Percentiles rank a stretch among this genome's conserved stretches.
Evolutionary conservation across 495 filamentous ascomycete species (phyloP).

Genomic region (Delitschia confertaspora): DNA sequence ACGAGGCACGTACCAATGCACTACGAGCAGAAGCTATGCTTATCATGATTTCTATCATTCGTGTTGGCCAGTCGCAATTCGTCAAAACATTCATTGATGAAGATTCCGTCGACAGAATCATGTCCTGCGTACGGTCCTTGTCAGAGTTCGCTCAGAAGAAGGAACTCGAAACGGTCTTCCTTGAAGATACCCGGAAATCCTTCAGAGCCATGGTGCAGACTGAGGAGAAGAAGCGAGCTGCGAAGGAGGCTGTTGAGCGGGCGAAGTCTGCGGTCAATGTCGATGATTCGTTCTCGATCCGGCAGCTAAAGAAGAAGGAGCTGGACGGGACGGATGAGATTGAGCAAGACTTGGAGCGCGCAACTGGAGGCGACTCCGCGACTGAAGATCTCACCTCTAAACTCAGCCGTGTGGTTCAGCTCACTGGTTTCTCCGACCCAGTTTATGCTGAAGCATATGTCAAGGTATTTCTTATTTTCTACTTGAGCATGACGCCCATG

Average conservation of each 20-base stretch:
- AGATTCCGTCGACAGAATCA: constrained; percentile 93
- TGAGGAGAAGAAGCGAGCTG: constrained; percentile 92
- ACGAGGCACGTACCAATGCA: constrained; percentile 81
- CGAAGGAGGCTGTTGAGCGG: constrained; percentile 82
- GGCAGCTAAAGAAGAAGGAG: constrained; percentile 83
- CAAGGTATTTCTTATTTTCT: constrained; percentile 38
- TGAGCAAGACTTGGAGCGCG: constrained; percentile 84
- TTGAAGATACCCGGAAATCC: constrained; percentile 91
- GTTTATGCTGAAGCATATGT: constrained; percentile 99
- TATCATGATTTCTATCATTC: constrained; percentile 98
- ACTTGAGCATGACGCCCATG: too few species aligned
- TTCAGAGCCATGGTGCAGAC: constrained; percentile 98
- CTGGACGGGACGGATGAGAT: constrained; percentile 76
- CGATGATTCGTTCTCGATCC: constrained; percentile 85
- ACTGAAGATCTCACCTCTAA: constrained; percentile 86
- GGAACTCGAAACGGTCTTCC: constrained; percentile 82
- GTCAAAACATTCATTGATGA: constrained; percentile 97
- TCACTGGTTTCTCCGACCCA: constrained; percentile 96
- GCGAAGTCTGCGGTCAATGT: constrained; percentile 92
- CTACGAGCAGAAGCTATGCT: constrained; percentile 96
- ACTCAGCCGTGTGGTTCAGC: constrained; percentile 88
- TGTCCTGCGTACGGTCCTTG: constrained; percentile 89
- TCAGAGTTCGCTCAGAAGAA: constrained; percentile 85
- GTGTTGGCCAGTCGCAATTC: constrained; percentile 94
- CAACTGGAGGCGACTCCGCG: constrained; percentile 78